phyloP scores from a whole-genome alignment of 1,284 basidiomycete genomes.

The Ustilago trichophora region DNA sequence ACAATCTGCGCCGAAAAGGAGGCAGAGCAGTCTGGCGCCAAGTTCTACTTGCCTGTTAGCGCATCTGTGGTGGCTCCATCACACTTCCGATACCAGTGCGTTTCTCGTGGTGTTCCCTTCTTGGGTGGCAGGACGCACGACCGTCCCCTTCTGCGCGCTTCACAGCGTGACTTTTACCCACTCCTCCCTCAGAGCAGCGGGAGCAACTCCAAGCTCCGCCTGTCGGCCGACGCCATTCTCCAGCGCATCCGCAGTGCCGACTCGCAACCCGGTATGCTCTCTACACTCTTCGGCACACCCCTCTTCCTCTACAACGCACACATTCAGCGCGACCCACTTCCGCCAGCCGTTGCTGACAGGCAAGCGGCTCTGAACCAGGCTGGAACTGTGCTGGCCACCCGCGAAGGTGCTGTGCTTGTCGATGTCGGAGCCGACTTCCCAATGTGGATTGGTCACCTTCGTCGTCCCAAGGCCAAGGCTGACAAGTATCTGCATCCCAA shows the following conservation, averaged over 20 bases:
- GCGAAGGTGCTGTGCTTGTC: conserved; percentile 69
- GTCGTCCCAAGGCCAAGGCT: conserved; percentile 67
- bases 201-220: conserved; percentile 6
- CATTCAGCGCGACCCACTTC: conserved; percentile 60
- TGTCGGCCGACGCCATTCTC: conserved; percentile 67
- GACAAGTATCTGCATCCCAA: conserved; percentile 67
- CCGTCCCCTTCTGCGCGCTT: conserved; percentile 67
- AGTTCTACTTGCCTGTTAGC: conserved; percentile 5
- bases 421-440: conserved; percentile 65
- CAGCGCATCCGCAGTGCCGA: conserved; percentile 68
- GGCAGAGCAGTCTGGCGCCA: neutral
- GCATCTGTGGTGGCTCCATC: conserved; percentile 23
- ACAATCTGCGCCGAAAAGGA: conserved; percentile 13
- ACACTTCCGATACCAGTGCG: conserved; percentile 50
- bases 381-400: conserved; percentile 68
- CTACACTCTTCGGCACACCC: conserved; percentile 62
- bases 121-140: conserved; percentile 66
- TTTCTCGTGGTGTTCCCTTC: conserved; percentile 63
- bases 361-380: conserved; percentile 33
- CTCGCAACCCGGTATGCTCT: conserved; percentile 69
- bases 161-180: conserved; percentile 59
- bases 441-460: conserved; percentile 69
- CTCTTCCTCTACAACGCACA: conserved; percentile 68
- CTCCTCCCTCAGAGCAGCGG: conserved; percentile 5
- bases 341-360: conserved; percentile 16